phyloP scores from a whole-genome alignment of 2,329 filamentous ascomycete genomes.

The Dothideomycetes sp. region DNA sequence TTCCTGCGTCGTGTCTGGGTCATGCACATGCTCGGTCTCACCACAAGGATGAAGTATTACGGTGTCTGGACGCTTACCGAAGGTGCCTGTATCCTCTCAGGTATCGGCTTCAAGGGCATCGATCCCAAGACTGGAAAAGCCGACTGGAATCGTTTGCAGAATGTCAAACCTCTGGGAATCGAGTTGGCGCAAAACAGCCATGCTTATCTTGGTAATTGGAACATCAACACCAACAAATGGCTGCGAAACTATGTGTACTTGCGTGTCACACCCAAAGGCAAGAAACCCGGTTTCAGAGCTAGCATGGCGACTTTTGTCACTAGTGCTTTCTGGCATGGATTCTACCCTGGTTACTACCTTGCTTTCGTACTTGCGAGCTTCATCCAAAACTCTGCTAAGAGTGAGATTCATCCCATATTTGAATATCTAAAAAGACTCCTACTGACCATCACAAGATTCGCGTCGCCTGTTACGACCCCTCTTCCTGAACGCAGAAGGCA shows the following conservation, averaged over 20 bases:
- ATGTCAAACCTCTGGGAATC: conserved; percentile 77
- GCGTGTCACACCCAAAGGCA: conserved; percentile 85
- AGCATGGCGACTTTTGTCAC: conserved; percentile 90
- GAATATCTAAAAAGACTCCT: neutral
- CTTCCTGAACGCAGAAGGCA: conserved; percentile 73
- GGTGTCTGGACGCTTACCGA: conserved; percentile 91
- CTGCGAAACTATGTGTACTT: conserved; percentile 92
- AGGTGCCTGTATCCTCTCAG: conserved; percentile 86
- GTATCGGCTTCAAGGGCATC: conserved; percentile 88
- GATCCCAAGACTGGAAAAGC: conserved; percentile 77
- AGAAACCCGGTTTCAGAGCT: conserved; percentile 92
- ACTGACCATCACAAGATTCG: conserved; percentile 51
- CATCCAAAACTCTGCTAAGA: conserved; percentile 87
- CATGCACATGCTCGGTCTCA: conserved; percentile 75
- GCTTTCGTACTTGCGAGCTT: conserved; percentile 83
- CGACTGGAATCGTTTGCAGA: conserved; percentile 82
- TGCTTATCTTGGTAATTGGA: conserved; percentile 86
- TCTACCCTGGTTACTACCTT: conserved; percentile 93
- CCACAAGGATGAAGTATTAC: conserved; percentile 86
- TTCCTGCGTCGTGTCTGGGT: conserved; percentile 67
- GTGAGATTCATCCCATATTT: conserved; percentile 46
- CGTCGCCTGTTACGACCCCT: conserved; percentile 85
- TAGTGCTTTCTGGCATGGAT: conserved; percentile 95
- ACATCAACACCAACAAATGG: conserved; percentile 98
- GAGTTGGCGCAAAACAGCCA: conserved; percentile 91